Base-by-base conservation (phyloP, 2,329 filamentous ascomycete species). In the Sclerotinia borealis region DNA sequence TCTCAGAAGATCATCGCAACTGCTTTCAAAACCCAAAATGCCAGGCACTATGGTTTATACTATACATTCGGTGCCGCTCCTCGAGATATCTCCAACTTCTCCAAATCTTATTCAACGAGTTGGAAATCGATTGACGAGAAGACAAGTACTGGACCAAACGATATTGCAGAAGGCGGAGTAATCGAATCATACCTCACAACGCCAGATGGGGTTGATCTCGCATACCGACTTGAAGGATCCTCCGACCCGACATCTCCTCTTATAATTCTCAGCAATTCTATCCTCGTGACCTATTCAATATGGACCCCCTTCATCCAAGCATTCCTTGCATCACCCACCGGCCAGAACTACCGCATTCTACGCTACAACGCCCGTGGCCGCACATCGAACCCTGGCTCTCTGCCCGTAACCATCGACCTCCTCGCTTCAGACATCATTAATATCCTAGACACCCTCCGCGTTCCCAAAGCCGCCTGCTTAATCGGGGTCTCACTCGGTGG, bases 401-500 rank as follows among this genome's bases (percentile, higher is more conserved):
- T 65, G 25, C 64, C 69, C 11, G 65, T 74, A 8, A 74, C 69
- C 19, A 60, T 75, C 9, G 85, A 89, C 68, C 77, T 86, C 2
- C 79, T 95, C 0, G 83, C 89, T 4, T 80, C 83, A 9, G 92
- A 96, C 72, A 78, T 95, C 27, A 79, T 81, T 43, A 75, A 79
- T 0, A 75, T 96, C 0, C 83, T 96, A 3, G 80, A 87, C 60
- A 85, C 87, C 0, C 80, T 96, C 36, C 84, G 89, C 55, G 86
- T 93, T 48, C 79, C 82, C 11, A 83, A 83, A 70, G 84, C 90
- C 0, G 83, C 88, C 39, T 80, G 83, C 0, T 78, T 93, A 0
- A 79, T 95, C 25, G 92, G 92, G 25, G 91, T 96, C 4, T 91
- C 87, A 41, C 85, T 95, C 74, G 92, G 92, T 67, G 92, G 92